Percentiles rank a stretch among this genome's conserved stretches.
Evolutionary conservation across 192 early-diverging fungal genomes (phyloP).

Genomic region (Dissophora ornata): DNA sequence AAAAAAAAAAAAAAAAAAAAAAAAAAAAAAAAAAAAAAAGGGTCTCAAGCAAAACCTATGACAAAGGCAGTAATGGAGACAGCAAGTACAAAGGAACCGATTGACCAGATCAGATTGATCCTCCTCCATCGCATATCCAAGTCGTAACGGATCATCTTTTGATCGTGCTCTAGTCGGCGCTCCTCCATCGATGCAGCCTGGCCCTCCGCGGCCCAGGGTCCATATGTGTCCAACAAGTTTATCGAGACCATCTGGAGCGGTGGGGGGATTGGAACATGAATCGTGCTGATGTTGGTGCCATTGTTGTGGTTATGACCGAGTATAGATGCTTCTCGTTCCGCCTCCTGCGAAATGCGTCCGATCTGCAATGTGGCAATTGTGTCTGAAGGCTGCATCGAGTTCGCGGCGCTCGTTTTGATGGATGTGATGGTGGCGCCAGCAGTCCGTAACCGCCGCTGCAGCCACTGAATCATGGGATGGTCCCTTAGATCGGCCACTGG

Average conservation of each 20-base stretch:
- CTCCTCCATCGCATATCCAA: conserved; percentile 27
- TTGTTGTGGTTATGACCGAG: not conserved
- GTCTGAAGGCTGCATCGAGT: not conserved
- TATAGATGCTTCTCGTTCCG: conserved; percentile 21
- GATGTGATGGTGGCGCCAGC: conserved; percentile 13
- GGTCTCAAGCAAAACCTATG: not conserved
- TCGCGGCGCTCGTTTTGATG: conserved; percentile 8
- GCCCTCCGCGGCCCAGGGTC: conserved; percentile 28
- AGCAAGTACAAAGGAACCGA: conserved; percentile 29
- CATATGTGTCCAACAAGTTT: conserved; percentile 3
- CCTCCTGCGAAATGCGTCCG: not conserved
- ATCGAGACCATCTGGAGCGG: not conserved
- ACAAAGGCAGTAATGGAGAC: conserved; percentile 19
- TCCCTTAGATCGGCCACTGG: not conserved
- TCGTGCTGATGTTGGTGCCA: conserved; percentile 5
- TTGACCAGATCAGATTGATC: conserved; percentile 36
- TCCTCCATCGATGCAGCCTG: conserved; percentile 23
- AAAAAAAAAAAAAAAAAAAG: not conserved
- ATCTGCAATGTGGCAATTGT: not conserved
- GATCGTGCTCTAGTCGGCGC: conserved; percentile 27
- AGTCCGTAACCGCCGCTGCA: conserved; percentile 10
- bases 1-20: not conserved
- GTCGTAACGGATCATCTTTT: conserved; percentile 29
- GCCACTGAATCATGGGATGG: conserved; percentile 12
- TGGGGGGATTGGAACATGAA: not conserved